These are phyloP conservation scores for Asclepias syriaca DNA, from an alignment of 257 asterid genomes.

Conservation along the genomic window DNA sequence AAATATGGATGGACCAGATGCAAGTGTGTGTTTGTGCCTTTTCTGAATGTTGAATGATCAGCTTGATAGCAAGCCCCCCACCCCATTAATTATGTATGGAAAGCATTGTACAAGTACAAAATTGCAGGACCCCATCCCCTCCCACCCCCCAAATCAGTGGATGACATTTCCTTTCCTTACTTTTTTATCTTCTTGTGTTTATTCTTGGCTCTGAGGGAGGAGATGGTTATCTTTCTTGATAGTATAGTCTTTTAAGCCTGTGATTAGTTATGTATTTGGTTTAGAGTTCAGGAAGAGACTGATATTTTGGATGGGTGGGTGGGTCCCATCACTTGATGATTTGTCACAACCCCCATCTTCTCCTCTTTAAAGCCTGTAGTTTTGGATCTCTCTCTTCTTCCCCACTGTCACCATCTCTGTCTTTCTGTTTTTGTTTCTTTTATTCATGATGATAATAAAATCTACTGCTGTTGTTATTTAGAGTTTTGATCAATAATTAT, in stretches of 20 bases:
- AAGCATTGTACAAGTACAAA: slow-evolving; percentile 32
- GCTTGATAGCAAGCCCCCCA: slow-evolving; percentile 29
- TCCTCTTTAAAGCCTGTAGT: not conserved
- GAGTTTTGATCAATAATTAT: too few species aligned
- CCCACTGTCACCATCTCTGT: not conserved
- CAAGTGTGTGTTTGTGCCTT: slow-evolving; percentile 21
- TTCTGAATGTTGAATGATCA: slow-evolving; percentile 29
- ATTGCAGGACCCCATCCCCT: slow-evolving; percentile 19
- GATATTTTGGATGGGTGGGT: slow-evolving; percentile 7
- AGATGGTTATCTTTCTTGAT: too few species aligned
- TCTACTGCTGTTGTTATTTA: too few species aligned
- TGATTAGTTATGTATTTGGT: too few species aligned
- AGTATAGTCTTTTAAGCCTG: too few species aligned
- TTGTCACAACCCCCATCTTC: slow-evolving; percentile 23
- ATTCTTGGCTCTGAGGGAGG: too few species aligned
- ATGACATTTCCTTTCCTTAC: slow-evolving; percentile 4
- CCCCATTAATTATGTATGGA: slow-evolving; percentile 31
- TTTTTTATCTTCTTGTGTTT: not conserved
- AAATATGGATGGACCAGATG: slow-evolving; percentile 32
- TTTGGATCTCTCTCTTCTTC: not conserved
- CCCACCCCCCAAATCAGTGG: not conserved
- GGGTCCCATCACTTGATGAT: slow-evolving; percentile 24
- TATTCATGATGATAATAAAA: too few species aligned
- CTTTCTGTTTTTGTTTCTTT: too few species aligned
- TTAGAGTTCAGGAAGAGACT: too few species aligned